Conservation (phyloP, 116 monocot species). For the Papilionanthe hybrid region DNA sequence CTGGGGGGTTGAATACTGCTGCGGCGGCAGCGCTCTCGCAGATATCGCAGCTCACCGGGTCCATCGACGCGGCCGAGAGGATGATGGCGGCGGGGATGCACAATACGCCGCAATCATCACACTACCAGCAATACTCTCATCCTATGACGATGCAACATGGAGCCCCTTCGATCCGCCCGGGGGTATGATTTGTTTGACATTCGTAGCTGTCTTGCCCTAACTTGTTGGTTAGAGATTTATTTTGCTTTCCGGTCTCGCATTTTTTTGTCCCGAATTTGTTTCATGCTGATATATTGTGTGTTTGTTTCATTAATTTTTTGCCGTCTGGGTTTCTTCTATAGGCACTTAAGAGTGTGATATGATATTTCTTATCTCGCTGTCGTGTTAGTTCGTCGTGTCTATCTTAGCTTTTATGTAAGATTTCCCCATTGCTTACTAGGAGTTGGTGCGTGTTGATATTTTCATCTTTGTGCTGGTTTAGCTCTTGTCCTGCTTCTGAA, state of each 20-base stretch:
- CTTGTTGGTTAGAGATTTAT: not conserved
- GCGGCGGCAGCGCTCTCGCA: constrained; percentile 41
- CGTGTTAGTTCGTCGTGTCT: too few species aligned
- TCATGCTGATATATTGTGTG: not conserved
- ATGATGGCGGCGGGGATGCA: constrained; percentile 8
- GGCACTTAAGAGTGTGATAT: not conserved
- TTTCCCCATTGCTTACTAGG: too few species aligned
- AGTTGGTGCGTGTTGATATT: not conserved
- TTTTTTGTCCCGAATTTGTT: not conserved
- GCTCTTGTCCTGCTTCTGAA: not conserved
- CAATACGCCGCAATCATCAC: not conserved
- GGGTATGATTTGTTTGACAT: constrained; percentile 11
- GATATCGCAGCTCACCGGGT: constrained; percentile 33
- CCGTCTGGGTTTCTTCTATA: not conserved
- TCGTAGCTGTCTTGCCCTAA: not conserved
- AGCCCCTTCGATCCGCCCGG: not conserved
- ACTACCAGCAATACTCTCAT: not conserved
- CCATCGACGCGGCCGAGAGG: constrained; percentile 28
- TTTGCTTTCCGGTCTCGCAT: not conserved
- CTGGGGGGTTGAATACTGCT: constrained; percentile 27
- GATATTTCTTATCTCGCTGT: not conserved
- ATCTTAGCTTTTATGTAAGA: too few species aligned
- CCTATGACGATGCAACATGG: constrained; percentile 3
- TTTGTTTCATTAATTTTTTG: not conserved
- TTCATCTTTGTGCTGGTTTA: not conserved